These are phyloP conservation scores for Mycena albidolilacea DNA, from an alignment of 768 basidiomycete species.

Conservation along the genomic window DNA sequence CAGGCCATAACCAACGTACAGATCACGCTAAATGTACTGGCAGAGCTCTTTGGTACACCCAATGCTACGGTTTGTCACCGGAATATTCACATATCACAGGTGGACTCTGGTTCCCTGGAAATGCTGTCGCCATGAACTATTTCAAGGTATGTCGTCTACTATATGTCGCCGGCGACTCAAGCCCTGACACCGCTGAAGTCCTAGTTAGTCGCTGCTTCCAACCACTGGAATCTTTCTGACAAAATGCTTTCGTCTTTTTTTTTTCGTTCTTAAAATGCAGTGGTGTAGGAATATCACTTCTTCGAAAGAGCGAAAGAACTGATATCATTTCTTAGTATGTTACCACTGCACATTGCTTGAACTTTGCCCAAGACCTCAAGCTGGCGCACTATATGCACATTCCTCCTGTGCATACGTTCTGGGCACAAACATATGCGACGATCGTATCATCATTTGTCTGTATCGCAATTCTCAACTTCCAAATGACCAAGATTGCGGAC, in stretches of 20 bases:
- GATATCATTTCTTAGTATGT: constrained; percentile 37
- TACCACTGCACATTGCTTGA: constrained; percentile 47
- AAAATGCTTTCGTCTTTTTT: no score
- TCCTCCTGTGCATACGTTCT: constrained; percentile 51
- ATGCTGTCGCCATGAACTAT: constrained; percentile 52
- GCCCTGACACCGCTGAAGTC: no score
- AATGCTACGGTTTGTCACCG: background rate
- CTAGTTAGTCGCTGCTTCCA: no score
- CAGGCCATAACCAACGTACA: constrained; percentile 53
- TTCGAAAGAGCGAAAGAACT: no score
- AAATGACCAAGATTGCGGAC: constrained; percentile 48
- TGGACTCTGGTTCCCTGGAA: constrained; percentile 48
- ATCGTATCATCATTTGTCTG: constrained; percentile 51
- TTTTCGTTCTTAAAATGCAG: no score
- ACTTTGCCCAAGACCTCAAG: constrained; percentile 49
- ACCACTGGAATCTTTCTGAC: no score
- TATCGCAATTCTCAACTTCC: constrained; percentile 47
- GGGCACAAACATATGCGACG: constrained; percentile 51
- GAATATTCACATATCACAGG: constrained; percentile 6
- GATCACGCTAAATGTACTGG: constrained; percentile 54
- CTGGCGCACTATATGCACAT: constrained; percentile 54
- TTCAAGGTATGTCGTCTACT: constrained; percentile 43
- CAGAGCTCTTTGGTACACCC: constrained; percentile 50
- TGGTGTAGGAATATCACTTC: no score
- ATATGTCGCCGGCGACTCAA: no score